These are phyloP conservation scores for Thermoascus crustaceus DNA, from an alignment of 2,329 filamentous ascomycete genomes.

Conservation along the genomic window DNA sequence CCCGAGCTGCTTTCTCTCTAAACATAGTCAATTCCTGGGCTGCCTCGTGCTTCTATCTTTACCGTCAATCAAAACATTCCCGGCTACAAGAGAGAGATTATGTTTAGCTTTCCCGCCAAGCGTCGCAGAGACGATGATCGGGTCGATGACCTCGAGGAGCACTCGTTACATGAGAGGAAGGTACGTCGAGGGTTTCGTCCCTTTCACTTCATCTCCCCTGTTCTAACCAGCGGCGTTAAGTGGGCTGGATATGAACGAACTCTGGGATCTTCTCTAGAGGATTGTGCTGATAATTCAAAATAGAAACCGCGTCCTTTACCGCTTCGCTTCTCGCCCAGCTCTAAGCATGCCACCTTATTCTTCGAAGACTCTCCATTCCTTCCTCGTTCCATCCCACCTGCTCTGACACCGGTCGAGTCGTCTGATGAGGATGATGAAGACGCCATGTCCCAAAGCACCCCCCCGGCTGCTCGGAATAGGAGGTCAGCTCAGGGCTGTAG, in stretches of 20 bases:
- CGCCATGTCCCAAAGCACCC: constrained; percentile 5
- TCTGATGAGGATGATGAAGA: constrained; percentile 27
- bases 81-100: constrained; percentile 7
- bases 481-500: constrained; percentile 5
- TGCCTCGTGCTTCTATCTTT: not conserved
- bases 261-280: not conserved
- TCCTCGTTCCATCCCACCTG: constrained; percentile 14
- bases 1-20: not conserved
- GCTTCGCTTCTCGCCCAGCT: constrained; percentile 20
- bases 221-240: too few species aligned
- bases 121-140: constrained; percentile 39
- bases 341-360: constrained; percentile 13
- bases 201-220: too few species aligned
- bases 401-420: constrained; percentile 29
- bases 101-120: constrained; percentile 18
- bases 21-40: not conserved
- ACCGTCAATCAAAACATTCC: not conserved
- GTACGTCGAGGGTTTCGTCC: constrained; percentile 9
- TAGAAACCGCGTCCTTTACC: constrained; percentile 27
- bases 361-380: constrained; percentile 11
- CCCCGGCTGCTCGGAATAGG: constrained; percentile 5
- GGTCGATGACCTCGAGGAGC: constrained; percentile 56
- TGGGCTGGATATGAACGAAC: not conserved
- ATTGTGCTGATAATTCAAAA: constrained; percentile 6
- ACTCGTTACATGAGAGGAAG: constrained; percentile 17